phyloP scores from a whole-genome alignment of 345 rosid species.

The Hibiscus trionum region DNA sequence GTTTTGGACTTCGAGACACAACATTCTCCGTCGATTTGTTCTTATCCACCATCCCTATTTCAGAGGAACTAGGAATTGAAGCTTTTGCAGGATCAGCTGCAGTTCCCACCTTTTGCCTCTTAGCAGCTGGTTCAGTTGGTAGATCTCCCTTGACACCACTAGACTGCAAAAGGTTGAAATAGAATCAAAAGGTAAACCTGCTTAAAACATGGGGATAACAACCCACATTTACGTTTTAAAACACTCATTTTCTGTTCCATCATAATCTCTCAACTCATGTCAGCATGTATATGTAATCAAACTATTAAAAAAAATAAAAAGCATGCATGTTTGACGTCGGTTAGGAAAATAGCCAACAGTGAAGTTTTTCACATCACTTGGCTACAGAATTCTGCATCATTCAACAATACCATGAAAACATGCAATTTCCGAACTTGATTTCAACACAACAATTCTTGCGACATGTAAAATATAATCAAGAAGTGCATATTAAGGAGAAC shows the following conservation, averaged over 20 bases:
- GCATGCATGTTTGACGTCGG: not conserved
- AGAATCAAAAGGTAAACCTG: not conserved
- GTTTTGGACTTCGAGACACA: conserved; percentile 28
- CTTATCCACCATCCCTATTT: conserved; percentile 32
- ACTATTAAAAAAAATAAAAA: not conserved
- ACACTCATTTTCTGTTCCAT: not conserved
- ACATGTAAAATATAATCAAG: not conserved
- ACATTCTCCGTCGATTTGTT: conserved; percentile 33
- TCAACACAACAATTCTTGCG: not conserved
- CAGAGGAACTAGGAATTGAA: conserved; percentile 26
- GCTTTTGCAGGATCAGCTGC: conserved; percentile 33
- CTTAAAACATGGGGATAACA: not conserved
- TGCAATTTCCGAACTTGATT: not conserved
- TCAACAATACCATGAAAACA: not conserved
- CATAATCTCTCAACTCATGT: not conserved
- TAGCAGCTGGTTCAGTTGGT: conserved; percentile 53
- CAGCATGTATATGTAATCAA: not conserved
- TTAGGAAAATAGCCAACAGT: not conserved
- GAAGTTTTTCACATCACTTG: not conserved
- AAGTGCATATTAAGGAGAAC: not conserved
- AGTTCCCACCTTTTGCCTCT: conserved; percentile 47
- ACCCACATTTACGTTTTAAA: not conserved
- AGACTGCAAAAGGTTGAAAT: conserved; percentile 47
- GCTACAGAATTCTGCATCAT: not conserved
- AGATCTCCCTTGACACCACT: conserved; percentile 57